Percentiles rank a stretch among this genome's conserved stretches.
phyloP scores from a whole-genome alignment of 345 rosid genomes.

The Trapa incisa region DNA sequence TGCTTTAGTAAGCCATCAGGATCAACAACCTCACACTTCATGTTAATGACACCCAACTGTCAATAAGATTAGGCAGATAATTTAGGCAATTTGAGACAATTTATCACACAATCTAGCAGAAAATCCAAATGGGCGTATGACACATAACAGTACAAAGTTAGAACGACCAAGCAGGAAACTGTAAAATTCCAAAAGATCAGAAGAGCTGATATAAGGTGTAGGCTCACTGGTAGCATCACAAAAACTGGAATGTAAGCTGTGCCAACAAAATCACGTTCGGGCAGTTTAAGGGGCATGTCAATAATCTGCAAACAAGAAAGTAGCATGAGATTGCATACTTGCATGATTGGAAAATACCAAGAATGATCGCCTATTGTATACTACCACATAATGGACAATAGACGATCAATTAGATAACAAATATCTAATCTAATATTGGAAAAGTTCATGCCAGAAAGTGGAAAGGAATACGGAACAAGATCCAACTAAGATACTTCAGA shows the following conservation, averaged over 20 bases:
- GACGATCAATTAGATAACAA: background rate
- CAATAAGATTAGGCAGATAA: background rate
- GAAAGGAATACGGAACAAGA: background rate
- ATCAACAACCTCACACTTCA: conserved; percentile 87
- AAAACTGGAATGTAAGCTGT: conserved; percentile 75
- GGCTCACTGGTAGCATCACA: conserved; percentile 81
- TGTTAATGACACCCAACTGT: conserved; percentile 83
- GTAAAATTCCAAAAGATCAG: background rate
- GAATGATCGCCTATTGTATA: background rate
- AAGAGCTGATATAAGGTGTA: background rate
- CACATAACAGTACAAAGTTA: background rate
- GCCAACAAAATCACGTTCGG: conserved; percentile 76
- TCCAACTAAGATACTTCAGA: background rate
- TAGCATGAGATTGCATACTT: background rate
- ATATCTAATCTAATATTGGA: background rate
- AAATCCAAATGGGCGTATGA: background rate
- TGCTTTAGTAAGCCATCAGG: conserved; percentile 74
- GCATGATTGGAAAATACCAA: background rate
- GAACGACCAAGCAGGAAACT: background rate
- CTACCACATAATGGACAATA: background rate
- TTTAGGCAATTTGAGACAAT: background rate
- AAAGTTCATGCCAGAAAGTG: background rate
- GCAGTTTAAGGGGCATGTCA: conserved; percentile 39
- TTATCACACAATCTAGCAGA: background rate
- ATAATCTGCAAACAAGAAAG: conserved; percentile 28